These are phyloP conservation scores for Cryomyces antarcticus DNA, from an alignment of 495 filamentous ascomycete species.

Conservation along the genomic window DNA sequence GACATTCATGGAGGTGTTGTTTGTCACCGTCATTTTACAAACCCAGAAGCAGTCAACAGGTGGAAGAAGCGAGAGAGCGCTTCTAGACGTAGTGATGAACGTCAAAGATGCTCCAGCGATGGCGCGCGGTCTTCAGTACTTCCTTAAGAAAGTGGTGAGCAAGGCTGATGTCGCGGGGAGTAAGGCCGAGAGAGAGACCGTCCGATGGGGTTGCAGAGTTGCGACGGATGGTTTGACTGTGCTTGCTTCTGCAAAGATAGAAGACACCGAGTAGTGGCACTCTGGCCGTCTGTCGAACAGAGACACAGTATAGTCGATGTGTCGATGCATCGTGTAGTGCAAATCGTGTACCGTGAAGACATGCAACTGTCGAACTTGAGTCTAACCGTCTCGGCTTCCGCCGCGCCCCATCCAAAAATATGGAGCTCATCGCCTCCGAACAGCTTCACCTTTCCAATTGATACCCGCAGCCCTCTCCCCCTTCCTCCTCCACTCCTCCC, in stretches of 20 bases:
- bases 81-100: conserved; percentile 46
- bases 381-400: too few relatives aligned
- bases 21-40: conserved; percentile 54
- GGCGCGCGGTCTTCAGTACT: conserved; percentile 51
- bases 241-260: not conserved
- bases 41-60: conserved; percentile 23
- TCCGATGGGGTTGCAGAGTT: conserved; percentile 52
- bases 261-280: too few relatives aligned
- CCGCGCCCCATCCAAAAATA: too few relatives aligned
- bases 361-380: too few relatives aligned
- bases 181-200: conserved; percentile 35
- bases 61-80: conserved; percentile 27
- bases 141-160: conserved; percentile 51
- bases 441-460: not conserved
- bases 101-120: conserved; percentile 39
- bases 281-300: too few relatives aligned
- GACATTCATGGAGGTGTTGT: conserved; percentile 56
- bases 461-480: conserved; percentile 1
- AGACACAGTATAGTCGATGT: too few relatives aligned
- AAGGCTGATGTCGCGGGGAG: conserved; percentile 49
- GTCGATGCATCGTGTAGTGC: too few relatives aligned
- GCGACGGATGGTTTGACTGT: conserved; percentile 26
- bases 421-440: not conserved
- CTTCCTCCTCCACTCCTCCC: conserved; percentile 11
- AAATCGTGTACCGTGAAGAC: too few relatives aligned